A percentile compares a stretch with the other conserved stretches of the same genome.
These are phyloP conservation scores for Leishmania turanica DNA, from an alignment of 208 protist species.

Conservation along the genomic window DNA sequence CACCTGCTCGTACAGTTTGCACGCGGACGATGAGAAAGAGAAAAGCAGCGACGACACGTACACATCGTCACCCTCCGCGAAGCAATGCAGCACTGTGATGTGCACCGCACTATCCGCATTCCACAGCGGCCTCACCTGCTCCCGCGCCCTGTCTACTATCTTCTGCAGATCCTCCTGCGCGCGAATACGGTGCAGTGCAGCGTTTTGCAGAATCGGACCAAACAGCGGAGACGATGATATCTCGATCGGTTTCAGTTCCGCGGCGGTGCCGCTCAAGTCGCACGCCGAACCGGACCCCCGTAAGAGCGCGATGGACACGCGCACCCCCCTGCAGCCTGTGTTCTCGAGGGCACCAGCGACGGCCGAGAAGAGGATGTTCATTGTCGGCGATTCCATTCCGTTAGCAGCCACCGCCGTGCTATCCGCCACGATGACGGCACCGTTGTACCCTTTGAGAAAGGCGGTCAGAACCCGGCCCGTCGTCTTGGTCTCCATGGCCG, in stretches of 20 bases:
- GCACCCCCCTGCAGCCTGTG: conserved; percentile 39
- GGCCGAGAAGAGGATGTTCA: conserved; percentile 30
- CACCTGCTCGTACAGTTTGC: conserved; percentile 29
- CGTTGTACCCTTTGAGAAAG: conserved; percentile 62
- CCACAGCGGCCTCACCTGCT: conserved; percentile 21
- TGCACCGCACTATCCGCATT: conserved; percentile 39
- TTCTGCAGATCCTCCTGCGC: conserved; percentile 17
- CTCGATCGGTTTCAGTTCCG: conserved; percentile 19
- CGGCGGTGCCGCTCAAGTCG: conserved; percentile 20
- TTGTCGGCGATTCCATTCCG: conserved; percentile 32
- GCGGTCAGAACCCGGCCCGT: conserved; percentile 33
- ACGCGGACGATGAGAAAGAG: conserved; percentile 34
- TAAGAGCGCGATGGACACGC: conserved; percentile 41
- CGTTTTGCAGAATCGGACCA: conserved; percentile 45
- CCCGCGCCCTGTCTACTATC: conserved; percentile 26
- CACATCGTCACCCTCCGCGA: conserved; percentile 30
- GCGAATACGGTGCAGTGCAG: conserved; percentile 24
- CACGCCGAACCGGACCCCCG: conserved; percentile 28
- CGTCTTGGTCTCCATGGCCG: conserved; percentile 20
- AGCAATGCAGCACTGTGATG: conserved; percentile 44
- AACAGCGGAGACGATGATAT: conserved; percentile 54
- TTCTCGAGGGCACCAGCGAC: conserved; percentile 22
- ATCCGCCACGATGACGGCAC: conserved; percentile 41
- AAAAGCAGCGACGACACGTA: conserved; percentile 38
- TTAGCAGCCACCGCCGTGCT: conserved; percentile 25